Percentiles rank a stretch among this genome's conserved stretches.
Evolutionary conservation across 2,329 filamentous ascomycete genomes (phyloP).

Genomic region (Nectriaceae sp.): DNA sequence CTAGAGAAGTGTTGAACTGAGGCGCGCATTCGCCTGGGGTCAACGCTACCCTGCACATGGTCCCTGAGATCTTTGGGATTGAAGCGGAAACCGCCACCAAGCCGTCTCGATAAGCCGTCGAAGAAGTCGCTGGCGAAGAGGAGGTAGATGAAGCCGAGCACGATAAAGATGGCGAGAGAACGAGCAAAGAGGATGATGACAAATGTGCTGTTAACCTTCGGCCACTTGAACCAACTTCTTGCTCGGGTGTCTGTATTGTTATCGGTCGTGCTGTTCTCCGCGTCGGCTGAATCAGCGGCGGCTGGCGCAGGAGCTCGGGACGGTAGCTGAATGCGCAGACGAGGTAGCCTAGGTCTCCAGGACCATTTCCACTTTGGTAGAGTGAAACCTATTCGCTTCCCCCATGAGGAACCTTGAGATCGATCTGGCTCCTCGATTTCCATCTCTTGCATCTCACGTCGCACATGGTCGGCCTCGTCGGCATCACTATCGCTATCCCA

Average conservation of each 20-base stretch:
- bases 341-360: slow-evolving; percentile 56
- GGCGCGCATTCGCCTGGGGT: slow-evolving; percentile 68
- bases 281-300: slow-evolving; percentile 21
- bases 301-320: slow-evolving; percentile 34
- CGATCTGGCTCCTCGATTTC: slow-evolving; percentile 72
- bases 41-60: slow-evolving; percentile 73
- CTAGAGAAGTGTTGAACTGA: slow-evolving; percentile 76
- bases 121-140: slow-evolving; percentile 87
- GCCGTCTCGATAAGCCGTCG: slow-evolving; percentile 61
- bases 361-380: slow-evolving; percentile 57
- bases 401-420: slow-evolving; percentile 49
- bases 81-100: slow-evolving; percentile 69
- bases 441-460: slow-evolving; percentile 85
- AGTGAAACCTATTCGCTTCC: slow-evolving; percentile 57
- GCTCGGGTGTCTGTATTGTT: slow-evolving; percentile 27
- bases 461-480: slow-evolving; percentile 65
- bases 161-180: slow-evolving; percentile 71
- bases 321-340: slow-evolving; percentile 51
- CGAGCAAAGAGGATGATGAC: slow-evolving; percentile 68
- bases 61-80: slow-evolving; percentile 80
- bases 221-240: slow-evolving; percentile 30
- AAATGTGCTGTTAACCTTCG: slow-evolving; percentile 44
- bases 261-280: slow-evolving; percentile 24
- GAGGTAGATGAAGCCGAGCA: slow-evolving; percentile 78
- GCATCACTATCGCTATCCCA: slow-evolving; percentile 53